These are phyloP conservation scores for Salicornia ramosissima DNA, from an alignment of 148 eudicot genomes.

Conservation along the genomic window DNA sequence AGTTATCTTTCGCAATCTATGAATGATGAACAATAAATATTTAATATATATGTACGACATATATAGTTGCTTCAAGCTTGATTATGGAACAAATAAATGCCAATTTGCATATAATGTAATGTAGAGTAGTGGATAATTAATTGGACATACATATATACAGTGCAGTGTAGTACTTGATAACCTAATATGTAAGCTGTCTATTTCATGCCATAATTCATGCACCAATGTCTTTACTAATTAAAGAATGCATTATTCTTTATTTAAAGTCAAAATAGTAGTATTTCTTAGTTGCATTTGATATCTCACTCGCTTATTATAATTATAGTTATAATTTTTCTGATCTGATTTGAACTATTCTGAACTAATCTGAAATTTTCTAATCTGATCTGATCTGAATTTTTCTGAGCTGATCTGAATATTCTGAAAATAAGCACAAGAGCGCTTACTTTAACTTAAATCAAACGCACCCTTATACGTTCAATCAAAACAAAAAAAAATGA, in stretches of 20 bases:
- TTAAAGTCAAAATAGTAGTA: too few relatives aligned
- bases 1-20: slow-evolving; percentile 12
- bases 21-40: slow-evolving; percentile 6
- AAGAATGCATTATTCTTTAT: not conserved
- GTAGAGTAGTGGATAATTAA: not conserved
- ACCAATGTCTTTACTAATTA: slow-evolving; percentile 14
- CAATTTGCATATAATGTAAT: not conserved
- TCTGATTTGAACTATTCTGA: too few relatives aligned
- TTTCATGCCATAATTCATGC: slow-evolving; percentile 15
- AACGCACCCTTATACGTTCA: too few relatives aligned
- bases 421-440: too few relatives aligned
- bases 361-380: too few relatives aligned
- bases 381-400: too few relatives aligned
- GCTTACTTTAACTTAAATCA: too few relatives aligned
- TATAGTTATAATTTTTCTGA: too few relatives aligned
- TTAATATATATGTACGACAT: not conserved
- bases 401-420: too few relatives aligned
- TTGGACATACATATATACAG: not conserved
- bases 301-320: too few relatives aligned
- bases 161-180: not conserved
- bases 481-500: too few relatives aligned
- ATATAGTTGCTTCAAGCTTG: not conserved
- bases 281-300: too few relatives aligned
- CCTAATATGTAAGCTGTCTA: not conserved
- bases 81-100: not conserved